A percentile compares a stretch with the other conserved stretches of the same genome.
Conservation (phyloP, 2,329 filamentous ascomycete genomes). For the Orbilia oligospora region DNA sequence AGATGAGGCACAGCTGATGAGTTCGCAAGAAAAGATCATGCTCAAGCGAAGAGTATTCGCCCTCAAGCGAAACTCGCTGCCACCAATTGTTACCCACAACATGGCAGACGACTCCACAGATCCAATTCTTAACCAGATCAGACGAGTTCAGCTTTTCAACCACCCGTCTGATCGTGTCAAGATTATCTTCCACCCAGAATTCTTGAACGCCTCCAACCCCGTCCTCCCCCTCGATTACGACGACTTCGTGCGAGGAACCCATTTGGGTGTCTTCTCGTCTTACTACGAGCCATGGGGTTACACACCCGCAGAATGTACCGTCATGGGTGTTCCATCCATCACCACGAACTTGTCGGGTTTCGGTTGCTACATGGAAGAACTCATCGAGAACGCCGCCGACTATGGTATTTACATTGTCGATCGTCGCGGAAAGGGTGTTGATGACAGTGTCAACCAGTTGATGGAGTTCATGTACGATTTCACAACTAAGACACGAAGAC, state of each 20-base stretch:
- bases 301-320: conserved; percentile 96
- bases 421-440: conserved; percentile 91
- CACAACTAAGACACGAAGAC: conserved; percentile 89
- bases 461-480: conserved; percentile 95
- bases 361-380: conserved; percentile 99
- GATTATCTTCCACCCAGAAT: conserved; percentile 97
- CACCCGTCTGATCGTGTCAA: conserved; percentile 95
- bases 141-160: conserved; percentile 97
- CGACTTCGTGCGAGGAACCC: conserved; percentile 96
- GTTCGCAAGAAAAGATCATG: conserved; percentile 90
- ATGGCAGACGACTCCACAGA: conserved; percentile 94
- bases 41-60: conserved; percentile 92
- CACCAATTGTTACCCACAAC: conserved; percentile 98
- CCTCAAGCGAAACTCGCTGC: conserved; percentile 92
- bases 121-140: conserved; percentile 94
- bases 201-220: conserved; percentile 94
- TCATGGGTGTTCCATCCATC: conserved; percentile 98
- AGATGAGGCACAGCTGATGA: conserved; percentile 96
- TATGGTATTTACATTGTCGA: conserved; percentile 99
- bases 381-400: conserved; percentile 97
- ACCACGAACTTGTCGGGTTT: conserved; percentile 98
- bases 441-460: conserved; percentile 97
- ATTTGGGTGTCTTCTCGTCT: conserved; percentile 94
- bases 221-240: conserved; percentile 97
- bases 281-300: conserved; percentile 99